Evolutionary conservation across 2,329 filamentous ascomycete genomes (phyloP).

Genomic region (Sclerotinia sclerotiorum): DNA sequence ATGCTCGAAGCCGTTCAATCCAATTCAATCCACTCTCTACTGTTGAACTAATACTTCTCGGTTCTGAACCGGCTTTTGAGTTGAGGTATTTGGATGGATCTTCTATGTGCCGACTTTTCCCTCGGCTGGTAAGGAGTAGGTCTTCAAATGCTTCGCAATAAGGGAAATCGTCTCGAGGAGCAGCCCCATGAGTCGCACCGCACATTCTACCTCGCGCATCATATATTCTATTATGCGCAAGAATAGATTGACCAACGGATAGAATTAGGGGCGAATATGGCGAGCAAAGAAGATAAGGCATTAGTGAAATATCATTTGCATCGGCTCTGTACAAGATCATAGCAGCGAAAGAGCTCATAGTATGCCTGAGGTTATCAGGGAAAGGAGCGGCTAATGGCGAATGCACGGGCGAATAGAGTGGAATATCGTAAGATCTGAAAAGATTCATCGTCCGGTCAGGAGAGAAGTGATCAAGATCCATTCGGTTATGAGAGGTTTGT

Average conservation of each 20-base stretch:
- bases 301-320: conserved; percentile 32
- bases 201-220: neutral
- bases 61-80: neutral
- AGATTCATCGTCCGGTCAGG: neutral
- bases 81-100: neutral
- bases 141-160: conserved; percentile 40
- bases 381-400: conserved; percentile 68
- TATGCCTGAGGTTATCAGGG: conserved; percentile 31
- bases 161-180: conserved; percentile 27
- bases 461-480: neutral
- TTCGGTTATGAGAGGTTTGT: neutral
- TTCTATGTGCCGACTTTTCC: neutral
- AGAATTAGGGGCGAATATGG: conserved; percentile 39
- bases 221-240: neutral
- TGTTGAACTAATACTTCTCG: neutral
- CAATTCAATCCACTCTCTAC: conserved; percentile 21
- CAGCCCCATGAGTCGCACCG: too few relatives aligned
- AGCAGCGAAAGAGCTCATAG: conserved; percentile 4
- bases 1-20: conserved; percentile 26
- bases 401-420: conserved; percentile 34
- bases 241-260: conserved; percentile 17
- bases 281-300: conserved; percentile 41
- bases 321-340: conserved; percentile 5
- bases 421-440: conserved; percentile 29
- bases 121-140: conserved; percentile 33